phyloP scores from a whole-genome alignment of 768 basidiomycete species.

The Hortiboletus campestris region DNA sequence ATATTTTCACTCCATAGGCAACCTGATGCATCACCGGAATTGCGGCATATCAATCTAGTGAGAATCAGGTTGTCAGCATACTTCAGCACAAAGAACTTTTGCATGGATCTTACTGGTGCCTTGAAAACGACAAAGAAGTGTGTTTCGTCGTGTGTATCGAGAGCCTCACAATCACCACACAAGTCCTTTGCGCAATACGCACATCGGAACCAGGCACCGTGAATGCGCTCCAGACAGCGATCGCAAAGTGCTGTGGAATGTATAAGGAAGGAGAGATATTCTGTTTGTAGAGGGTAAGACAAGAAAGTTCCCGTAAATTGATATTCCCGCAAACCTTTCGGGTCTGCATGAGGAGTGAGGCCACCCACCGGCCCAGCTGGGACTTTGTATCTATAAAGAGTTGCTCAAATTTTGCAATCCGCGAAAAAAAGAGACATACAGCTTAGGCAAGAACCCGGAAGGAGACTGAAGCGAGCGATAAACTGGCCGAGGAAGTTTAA shows the following conservation, averaged over 20 bases:
- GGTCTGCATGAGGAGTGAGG: constrained; percentile 39
- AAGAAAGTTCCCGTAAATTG: background rate
- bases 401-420: constrained; percentile 4
- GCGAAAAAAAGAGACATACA: constrained; percentile 45
- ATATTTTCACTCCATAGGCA: background rate
- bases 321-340: constrained; percentile 47
- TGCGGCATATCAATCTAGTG: constrained; percentile 68
- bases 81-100: background rate
- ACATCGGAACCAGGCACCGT: constrained; percentile 90
- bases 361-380: constrained; percentile 57
- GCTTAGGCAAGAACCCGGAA: constrained; percentile 61
- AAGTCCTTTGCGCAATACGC: constrained; percentile 85
- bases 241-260: constrained; percentile 81
- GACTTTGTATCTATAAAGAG: constrained; percentile 53
- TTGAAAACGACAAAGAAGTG: constrained; percentile 92
- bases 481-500: constrained; percentile 82
- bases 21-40: constrained; percentile 52
- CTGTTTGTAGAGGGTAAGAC: constrained; percentile 35
- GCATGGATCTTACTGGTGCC: constrained; percentile 52
- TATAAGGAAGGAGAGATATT: constrained; percentile 56
- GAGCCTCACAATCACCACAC: constrained; percentile 78
- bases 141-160: constrained; percentile 78
- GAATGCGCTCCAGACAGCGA: constrained; percentile 75
- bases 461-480: constrained; percentile 55
- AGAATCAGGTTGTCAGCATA: constrained; percentile 8